Base-by-base conservation (phyloP, 495 filamentous ascomycete genomes). In the Annulohypoxylon bovei region DNA sequence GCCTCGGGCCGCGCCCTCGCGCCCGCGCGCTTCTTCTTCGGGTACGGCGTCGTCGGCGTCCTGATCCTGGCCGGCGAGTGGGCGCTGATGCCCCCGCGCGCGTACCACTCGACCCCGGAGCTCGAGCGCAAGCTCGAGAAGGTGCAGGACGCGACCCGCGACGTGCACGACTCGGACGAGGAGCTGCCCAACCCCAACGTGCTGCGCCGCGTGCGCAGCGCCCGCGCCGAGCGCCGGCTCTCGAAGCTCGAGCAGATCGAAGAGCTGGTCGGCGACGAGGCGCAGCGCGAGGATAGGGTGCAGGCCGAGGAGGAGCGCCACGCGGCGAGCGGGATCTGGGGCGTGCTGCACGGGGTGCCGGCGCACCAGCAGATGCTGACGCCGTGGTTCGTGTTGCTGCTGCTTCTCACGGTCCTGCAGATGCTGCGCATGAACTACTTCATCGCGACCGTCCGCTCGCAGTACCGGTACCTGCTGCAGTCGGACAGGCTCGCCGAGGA, bases 1-100 rank as follows among this genome's bases (percentile, higher is more conserved):
- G 79, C 82, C 0, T 85, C 83, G 0, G 64, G 76, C 28, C 75
- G 79, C 33, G 61, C 70, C 0, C 90, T 91, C 72, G 79, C 78
- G 2, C 88, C 86, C 0, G 79, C 87, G 58, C 84, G 84, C 54
- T 91, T 92, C 79, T 92, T 92, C 77, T 79, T 91, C 32, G 75
- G 73, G 9, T 92, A 91, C 71, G 80, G 90, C 1, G 54, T 85
- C 11, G 86, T 92, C 0, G 90, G 89, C 1, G 76, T 77, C 0
- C 78, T 85, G 20, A 85, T 92, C 4, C 66, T 89, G 2, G 16
- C 89, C 6, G 84, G 84, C 8, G 81, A 89, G 55, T 55, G 88
- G 6, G 81, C 88, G 30, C 60, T 92, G 20, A 90, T 92, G 88
- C 90, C 89, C 0, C 54, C 77, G 0, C 76, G 79, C 1, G 89